These are phyloP conservation scores for Cydonia oblonga DNA, from an alignment of 331 rosid species.

Conservation along the genomic window DNA sequence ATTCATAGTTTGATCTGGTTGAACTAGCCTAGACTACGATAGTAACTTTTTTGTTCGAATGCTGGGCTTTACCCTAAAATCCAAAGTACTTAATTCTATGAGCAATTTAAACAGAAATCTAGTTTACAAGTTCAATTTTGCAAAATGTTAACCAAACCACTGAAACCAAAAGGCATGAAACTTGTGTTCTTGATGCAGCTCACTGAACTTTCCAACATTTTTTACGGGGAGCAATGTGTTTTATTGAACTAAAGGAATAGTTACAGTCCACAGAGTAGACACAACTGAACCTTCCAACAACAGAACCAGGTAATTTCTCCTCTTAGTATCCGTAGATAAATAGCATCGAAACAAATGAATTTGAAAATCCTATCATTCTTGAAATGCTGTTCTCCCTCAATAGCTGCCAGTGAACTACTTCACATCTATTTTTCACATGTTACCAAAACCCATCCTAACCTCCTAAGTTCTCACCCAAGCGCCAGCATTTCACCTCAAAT, in stretches of 20 bases:
- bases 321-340: background rate
- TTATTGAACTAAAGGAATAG: background rate
- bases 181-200: background rate
- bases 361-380: background rate
- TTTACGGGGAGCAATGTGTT: background rate
- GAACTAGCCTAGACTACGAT: background rate
- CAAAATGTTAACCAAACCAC: background rate
- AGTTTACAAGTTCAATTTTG: background rate
- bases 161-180: background rate
- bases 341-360: background rate
- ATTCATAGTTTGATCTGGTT: background rate
- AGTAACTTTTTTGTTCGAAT: background rate
- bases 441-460: background rate
- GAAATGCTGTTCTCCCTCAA: background rate
- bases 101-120: background rate
- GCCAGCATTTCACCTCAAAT: background rate
- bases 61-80: background rate
- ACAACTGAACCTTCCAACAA: background rate
- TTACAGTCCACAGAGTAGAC: background rate
- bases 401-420: background rate
- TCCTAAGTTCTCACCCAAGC: background rate
- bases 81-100: background rate
- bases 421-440: background rate
- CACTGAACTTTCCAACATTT: background rate
- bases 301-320: background rate